Evolutionary conservation across 1,284 basidiomycete genomes (phyloP).

Genomic region (Taiwanofungus camphoratus): DNA sequence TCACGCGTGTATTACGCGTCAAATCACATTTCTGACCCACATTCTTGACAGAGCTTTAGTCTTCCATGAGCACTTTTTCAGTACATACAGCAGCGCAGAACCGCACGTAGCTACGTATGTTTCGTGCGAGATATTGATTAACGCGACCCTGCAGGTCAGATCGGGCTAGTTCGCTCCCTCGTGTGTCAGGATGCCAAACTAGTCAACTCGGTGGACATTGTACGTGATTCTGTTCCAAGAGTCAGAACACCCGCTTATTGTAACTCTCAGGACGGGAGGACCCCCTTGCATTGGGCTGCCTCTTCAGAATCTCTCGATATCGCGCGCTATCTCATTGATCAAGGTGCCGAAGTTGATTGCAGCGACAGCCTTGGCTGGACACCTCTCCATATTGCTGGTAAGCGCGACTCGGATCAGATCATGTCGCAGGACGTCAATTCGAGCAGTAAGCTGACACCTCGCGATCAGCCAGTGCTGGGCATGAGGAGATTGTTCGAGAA

Average conservation of each 20-base stretch:
- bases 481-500: conserved; percentile 73
- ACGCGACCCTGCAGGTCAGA: too few species aligned
- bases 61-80: conserved; percentile 19
- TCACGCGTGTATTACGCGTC: background rate
- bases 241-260: too few species aligned
- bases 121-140: too few species aligned
- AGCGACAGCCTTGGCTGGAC: conserved; percentile 80
- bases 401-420: conserved; percentile 12
- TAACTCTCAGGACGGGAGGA: conserved; percentile 72
- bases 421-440: background rate
- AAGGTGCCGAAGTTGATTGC: conserved; percentile 67
- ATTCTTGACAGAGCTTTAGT: background rate
- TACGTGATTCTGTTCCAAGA: conserved; percentile 30
- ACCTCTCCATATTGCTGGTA: conserved; percentile 83
- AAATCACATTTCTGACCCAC: background rate
- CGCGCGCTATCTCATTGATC: conserved; percentile 66
- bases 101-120: conserved; percentile 37
- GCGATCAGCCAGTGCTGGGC: conserved; percentile 70
- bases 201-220: conserved; percentile 66
- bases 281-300: conserved; percentile 87
- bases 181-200: conserved; percentile 62
- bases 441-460: background rate
- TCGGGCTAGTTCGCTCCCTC: conserved; percentile 67
- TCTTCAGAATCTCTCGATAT: conserved; percentile 71
- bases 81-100: conserved; percentile 66